These are phyloP conservation scores for Antrodiella citrinella DNA, from an alignment of 768 basidiomycete species.

Conservation along the genomic window DNA sequence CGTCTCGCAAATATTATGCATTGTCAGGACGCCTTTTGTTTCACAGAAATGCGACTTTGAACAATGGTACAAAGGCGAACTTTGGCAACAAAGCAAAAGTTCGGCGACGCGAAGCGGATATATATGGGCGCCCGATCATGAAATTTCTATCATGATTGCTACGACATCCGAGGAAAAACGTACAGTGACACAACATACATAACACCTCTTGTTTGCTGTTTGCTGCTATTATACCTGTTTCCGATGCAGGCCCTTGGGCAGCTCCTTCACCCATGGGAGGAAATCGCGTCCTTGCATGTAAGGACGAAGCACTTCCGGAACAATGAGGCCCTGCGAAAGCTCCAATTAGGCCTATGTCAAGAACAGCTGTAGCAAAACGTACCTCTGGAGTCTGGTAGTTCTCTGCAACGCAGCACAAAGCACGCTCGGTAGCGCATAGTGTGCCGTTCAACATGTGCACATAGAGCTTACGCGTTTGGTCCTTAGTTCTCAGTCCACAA, in stretches of 20 bases:
- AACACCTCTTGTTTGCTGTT: background rate
- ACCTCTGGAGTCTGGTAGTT: constrained; percentile 97
- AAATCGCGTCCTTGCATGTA: constrained; percentile 97
- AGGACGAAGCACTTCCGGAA: constrained; percentile 85
- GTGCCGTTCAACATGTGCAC: constrained; percentile 99
- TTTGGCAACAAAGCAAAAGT: too few species aligned
- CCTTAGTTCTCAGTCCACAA: constrained; percentile 86
- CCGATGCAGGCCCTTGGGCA: constrained; percentile 72
- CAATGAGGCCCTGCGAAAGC: constrained; percentile 67
- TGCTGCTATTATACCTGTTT: constrained; percentile 41
- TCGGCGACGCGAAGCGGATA: too few species aligned
- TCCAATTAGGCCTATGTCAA: background rate
- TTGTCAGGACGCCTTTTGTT: too few species aligned
- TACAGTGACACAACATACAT: background rate
- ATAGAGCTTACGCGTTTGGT: constrained; percentile 86
- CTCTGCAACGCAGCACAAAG: constrained; percentile 95
- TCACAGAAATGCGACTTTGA: too few species aligned
- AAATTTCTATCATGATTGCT: background rate
- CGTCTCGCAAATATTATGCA: background rate
- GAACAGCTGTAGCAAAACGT: constrained; percentile 20
- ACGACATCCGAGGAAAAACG: background rate
- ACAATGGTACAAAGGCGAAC: too few species aligned
- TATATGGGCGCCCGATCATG: background rate
- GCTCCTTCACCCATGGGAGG: constrained; percentile 73
- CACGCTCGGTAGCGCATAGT: constrained; percentile 93